These are phyloP conservation scores for Tuctoria greenei DNA, from an alignment of 176 grass and related monocot species.

Conservation along the genomic window DNA sequence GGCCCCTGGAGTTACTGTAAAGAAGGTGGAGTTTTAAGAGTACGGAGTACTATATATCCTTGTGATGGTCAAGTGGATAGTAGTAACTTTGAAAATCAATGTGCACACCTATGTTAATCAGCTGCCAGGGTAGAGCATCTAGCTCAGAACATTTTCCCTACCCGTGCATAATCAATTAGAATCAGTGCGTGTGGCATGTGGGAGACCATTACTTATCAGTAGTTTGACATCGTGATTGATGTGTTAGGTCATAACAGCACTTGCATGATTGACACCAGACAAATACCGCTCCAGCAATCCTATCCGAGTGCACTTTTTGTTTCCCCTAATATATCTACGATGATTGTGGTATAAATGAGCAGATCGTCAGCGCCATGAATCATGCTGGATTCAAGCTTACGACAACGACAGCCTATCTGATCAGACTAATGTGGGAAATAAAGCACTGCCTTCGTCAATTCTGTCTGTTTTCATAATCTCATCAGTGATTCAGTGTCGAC, in stretches of 20 bases:
- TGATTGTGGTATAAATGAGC: background rate
- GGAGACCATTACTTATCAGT: slow-evolving; percentile 20
- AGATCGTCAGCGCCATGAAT: slow-evolving; percentile 14
- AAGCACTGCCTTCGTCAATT: background rate
- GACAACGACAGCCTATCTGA: slow-evolving; percentile 31
- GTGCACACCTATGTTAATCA: slow-evolving; percentile 8
- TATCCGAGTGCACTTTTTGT: background rate
- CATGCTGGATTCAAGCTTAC: background rate
- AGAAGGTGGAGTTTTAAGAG: slow-evolving; percentile 26
- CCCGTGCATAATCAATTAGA: slow-evolving; percentile 28
- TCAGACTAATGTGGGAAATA: background rate
- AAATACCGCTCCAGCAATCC: slow-evolving; percentile 15
- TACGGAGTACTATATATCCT: slow-evolving; percentile 43
- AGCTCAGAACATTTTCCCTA: slow-evolving; percentile 8
- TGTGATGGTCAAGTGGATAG: slow-evolving; percentile 36
- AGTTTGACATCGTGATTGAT: slow-evolving; percentile 15
- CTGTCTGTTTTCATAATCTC: too few relatives aligned
- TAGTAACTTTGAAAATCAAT: slow-evolving; percentile 27
- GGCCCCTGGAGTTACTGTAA: slow-evolving; percentile 41
- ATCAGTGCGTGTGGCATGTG: slow-evolving; percentile 24
- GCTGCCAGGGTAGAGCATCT: background rate
- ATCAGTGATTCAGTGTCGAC: background rate
- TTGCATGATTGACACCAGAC: slow-evolving; percentile 19
- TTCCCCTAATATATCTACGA: background rate
- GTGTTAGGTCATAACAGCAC: background rate